A percentile compares a stretch with the other conserved stretches of the same genome.
phyloP scores from a whole-genome alignment of 345 rosid genomes.

The Syzygium oleosum region DNA sequence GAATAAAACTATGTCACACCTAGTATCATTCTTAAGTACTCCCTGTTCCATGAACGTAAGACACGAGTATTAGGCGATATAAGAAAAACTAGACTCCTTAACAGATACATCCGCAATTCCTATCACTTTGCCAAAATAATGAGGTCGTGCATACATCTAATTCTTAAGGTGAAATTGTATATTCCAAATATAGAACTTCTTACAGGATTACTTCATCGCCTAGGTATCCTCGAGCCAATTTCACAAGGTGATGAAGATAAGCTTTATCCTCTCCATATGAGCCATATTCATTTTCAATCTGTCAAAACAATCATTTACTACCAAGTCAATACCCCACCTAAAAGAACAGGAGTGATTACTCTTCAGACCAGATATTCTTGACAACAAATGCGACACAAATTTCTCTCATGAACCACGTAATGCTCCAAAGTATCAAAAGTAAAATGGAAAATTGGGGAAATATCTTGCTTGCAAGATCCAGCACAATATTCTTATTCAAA shows the following conservation, averaged over 20 bases:
- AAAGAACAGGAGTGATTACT: background rate
- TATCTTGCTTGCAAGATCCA: background rate
- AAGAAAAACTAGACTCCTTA: background rate
- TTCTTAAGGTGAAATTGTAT: background rate
- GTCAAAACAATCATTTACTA: conserved; percentile 2
- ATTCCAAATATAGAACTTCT: background rate
- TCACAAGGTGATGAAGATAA: conserved; percentile 62
- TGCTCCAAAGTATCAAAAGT: background rate
- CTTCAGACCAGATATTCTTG: background rate
- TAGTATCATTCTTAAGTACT: background rate
- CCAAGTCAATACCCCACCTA: background rate
- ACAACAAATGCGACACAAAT: background rate
- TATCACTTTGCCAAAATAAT: background rate
- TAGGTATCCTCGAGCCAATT: conserved; percentile 52
- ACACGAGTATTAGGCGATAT: accelerated
- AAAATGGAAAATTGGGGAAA: background rate
- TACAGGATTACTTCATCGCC: conserved; percentile 63
- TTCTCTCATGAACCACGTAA: background rate
- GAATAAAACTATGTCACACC: background rate
- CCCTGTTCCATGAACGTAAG: background rate
- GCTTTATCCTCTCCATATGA: conserved; percentile 87
- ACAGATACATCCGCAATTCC: background rate
- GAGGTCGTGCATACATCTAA: background rate
- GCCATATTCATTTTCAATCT: conserved; percentile 97
- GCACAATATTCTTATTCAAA: background rate